Conservation (phyloP, 805 yeast genomes). For the Candida xiaguanensis region DNA sequence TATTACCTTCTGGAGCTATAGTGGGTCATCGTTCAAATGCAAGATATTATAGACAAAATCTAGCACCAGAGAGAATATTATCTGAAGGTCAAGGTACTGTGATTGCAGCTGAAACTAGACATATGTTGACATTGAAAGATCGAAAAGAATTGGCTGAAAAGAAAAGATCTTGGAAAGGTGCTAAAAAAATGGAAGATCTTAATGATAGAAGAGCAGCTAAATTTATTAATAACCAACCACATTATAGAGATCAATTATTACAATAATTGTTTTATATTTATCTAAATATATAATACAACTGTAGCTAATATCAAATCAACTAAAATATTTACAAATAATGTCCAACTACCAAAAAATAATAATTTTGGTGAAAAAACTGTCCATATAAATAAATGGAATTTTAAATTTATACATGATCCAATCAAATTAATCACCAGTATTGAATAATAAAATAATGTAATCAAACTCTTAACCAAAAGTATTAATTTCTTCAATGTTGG, state of each 20-base stretch:
- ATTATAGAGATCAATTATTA: constrained; percentile 45
- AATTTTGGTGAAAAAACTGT: constrained; percentile 95
- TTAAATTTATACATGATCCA: constrained; percentile 64
- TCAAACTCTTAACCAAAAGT: constrained; percentile 32
- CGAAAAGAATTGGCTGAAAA: constrained; percentile 37
- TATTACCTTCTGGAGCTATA: constrained; percentile 40
- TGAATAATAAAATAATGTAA: constrained; percentile 52
- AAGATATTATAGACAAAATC: constrained; percentile 41
- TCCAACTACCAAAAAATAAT: constrained; percentile 78
- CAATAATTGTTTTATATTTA: constrained; percentile 16
- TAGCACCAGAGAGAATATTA: constrained; percentile 40
- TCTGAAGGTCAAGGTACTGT: constrained; percentile 47
- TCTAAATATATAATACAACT: constrained; percentile 10
- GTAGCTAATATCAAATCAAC: constrained; percentile 43
- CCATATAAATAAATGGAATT: constrained; percentile 93
- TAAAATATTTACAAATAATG: constrained; percentile 41
- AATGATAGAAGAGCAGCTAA: constrained; percentile 60
- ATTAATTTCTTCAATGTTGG: constrained; percentile 29
- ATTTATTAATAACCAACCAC: constrained; percentile 77
- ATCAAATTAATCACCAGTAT: constrained; percentile 56
- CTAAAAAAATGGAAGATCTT: constrained; percentile 46
- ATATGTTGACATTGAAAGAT: constrained; percentile 38
- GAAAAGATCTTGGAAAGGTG: constrained; percentile 61
- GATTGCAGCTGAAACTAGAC: constrained; percentile 51
- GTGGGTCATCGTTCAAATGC: constrained; percentile 42